Evolutionary conservation across 2,329 filamentous ascomycete species (phyloP), one percentile per base, ranked within the genome.

Genomic region (Fonsecaea nubica): DNA sequence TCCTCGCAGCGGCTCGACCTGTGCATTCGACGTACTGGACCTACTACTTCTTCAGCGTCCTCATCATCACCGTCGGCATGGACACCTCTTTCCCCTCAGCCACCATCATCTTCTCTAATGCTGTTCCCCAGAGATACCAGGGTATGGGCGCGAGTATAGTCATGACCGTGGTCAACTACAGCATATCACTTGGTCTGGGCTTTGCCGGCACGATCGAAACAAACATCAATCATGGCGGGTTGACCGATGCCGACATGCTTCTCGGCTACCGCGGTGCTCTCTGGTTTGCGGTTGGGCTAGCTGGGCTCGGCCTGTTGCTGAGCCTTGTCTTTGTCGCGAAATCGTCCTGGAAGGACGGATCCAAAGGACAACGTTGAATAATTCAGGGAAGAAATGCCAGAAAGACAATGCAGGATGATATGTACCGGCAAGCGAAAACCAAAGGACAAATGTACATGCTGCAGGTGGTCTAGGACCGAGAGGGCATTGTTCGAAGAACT

Each of bases 161-260:
- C 36, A 87, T 84, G 65, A 90, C 88, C 0, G 80, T 89, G 9
- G 85, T 91, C 67, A 90, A 92, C 75, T 92, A 91, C 73, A 85
- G 84, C 65, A 90, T 91, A 40, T 87, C 86, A 0, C 76, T 91
- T 2, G 87, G 86, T 0, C 80, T 92, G 0, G 89, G 89, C 0
- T 83, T 92, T 55, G 88, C 88, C 0, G 88, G 87, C 0, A 90
- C 87, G 0, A 83, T 90, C 2, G 87, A 90, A 72, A 76, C 77
- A 0, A 75, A 85, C 54, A 77, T 84, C 33, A 79, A 79, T 42
- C 63, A 77, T 30, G 79, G 78, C 13, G 80, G 78, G 0, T 67
- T 42, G 12, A 81, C 74, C 0, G 68, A 67, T 1, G 63, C 64
- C 1, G 77, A 81, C 54, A 58, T 73, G 2, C 50, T 82, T 62